Percentiles rank a stretch among this genome's conserved stretches.
Evolutionary conservation across 2,329 filamentous ascomycete genomes (phyloP).

Genomic region (Ceratocystis diversiconidia): DNA sequence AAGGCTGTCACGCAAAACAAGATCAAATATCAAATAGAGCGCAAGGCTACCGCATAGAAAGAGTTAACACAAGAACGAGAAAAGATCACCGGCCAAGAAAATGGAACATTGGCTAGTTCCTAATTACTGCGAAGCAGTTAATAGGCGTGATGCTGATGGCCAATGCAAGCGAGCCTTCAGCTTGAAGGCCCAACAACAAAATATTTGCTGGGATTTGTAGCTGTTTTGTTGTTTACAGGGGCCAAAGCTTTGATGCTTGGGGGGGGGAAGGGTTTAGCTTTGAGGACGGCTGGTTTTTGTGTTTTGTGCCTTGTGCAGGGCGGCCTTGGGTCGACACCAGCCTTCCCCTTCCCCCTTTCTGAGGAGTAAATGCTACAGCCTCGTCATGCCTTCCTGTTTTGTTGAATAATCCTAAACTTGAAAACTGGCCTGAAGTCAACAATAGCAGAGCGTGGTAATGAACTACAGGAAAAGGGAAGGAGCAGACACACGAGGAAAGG

Average conservation of each 20-base stretch:
- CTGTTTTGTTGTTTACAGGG: background rate
- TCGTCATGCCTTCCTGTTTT: background rate
- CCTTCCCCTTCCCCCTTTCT: background rate
- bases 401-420: background rate
- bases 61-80: background rate
- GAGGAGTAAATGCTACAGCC: background rate
- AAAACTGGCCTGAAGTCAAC: background rate
- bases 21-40: background rate
- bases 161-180: background rate
- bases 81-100: background rate
- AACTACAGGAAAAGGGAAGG: no score
- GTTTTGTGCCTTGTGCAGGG: background rate
- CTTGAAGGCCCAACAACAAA: background rate
- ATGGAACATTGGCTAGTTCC: background rate
- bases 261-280: background rate
- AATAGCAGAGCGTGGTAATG: background rate
- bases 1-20: background rate
- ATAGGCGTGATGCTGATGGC: background rate
- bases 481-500: no score
- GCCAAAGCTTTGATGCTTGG: no score
- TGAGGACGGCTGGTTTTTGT: background rate
- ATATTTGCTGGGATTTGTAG: background rate
- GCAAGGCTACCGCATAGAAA: background rate
- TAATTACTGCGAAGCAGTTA: background rate
- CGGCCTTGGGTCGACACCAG: background rate